Evolutionary conservation across 2,329 filamentous ascomycete genomes (phyloP), one percentile per base, ranked within the genome.

Genomic region (Epicoccum nigrum): DNA sequence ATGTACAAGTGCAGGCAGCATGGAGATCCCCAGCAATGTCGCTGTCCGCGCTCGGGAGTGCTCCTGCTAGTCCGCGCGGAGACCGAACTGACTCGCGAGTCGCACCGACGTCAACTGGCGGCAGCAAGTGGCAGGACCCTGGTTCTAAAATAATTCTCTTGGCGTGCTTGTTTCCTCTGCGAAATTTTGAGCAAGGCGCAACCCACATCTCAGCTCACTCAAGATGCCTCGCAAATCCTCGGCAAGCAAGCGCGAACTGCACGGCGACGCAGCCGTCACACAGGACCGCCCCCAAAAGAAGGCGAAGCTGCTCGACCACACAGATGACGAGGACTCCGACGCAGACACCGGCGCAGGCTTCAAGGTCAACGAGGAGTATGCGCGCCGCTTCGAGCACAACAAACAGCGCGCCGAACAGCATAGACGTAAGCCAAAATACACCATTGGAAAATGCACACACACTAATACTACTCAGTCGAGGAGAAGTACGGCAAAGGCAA

Each of bases 341-440:
- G 58, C 50, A 40, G 63, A 63, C 12, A 59, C 60, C 1, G 62
- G 57, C 25, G 64, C 63, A 7, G 59, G 63, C 38, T 63, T 97
- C 71, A 92, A 89, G 71, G 87, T 99, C 74, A 97, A 99, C 74
- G 81, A 92, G 71, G 90, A 95, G 44, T 99, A 87, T 73, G 94
- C 94, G 34, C 85, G 84, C 62, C 83, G 90, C 32, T 97, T 96
- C 65, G 94, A 99, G 74, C 83, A 97, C 77, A 99, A 99, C 77
- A 97, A 97, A 79, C 96, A 96, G 78, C 85, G 93, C 51, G 92
- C 96, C 70, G 94, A 99, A 72, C 78, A 86, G 58, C 87, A 92
- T 13, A 82, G 83, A 68, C 73, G 87, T 89, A 67, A 64, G 84
- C 75, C 9, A 7, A 17, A 12, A 2, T 23, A 13, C 1, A 4